Percentiles rank a stretch among this genome's conserved stretches.
phyloP scores from a whole-genome alignment of 2,329 filamentous ascomycete species.

The Beauveria brongniartii region DNA sequence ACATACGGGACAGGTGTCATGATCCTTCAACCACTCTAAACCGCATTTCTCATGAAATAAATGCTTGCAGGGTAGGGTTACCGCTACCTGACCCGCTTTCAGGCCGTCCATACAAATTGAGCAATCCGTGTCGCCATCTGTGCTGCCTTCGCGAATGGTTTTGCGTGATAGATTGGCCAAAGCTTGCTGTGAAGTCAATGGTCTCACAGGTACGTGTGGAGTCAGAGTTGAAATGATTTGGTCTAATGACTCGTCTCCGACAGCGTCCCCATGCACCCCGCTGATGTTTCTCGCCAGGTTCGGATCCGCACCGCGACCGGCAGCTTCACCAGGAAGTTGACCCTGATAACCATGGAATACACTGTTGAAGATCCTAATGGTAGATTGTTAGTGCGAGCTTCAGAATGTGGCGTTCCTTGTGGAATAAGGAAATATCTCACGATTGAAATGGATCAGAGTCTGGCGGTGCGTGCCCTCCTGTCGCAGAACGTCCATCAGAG shows the following conservation, averaged over 20 bases:
- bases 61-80: constrained; percentile 77
- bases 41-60: constrained; percentile 89
- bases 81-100: constrained; percentile 62
- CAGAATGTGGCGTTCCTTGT: neutral
- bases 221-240: constrained; percentile 79
- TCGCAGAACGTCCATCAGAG: constrained; percentile 22
- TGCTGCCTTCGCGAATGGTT: constrained; percentile 53
- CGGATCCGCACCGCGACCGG: constrained; percentile 16
- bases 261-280: constrained; percentile 63
- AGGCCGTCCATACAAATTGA: constrained; percentile 92
- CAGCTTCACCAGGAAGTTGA: neutral
- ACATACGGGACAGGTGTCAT: constrained; percentile 87
- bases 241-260: constrained; percentile 84
- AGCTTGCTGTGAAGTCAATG: constrained; percentile 67
- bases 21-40: constrained; percentile 74
- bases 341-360: constrained; percentile 6
- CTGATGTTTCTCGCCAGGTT: constrained; percentile 46
- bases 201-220: constrained; percentile 65
- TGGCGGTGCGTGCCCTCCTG: constrained; percentile 11
- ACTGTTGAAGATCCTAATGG: neutral
- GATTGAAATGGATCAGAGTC: constrained; percentile 37
- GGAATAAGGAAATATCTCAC: constrained; percentile 27
- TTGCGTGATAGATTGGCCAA: constrained; percentile 68
- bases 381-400: neutral
- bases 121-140: constrained; percentile 68